Percentiles rank a stretch among this genome's conserved stretches.
phyloP scores from a whole-genome alignment of 345 rosid species.

The Aquilaria malaccensis region DNA sequence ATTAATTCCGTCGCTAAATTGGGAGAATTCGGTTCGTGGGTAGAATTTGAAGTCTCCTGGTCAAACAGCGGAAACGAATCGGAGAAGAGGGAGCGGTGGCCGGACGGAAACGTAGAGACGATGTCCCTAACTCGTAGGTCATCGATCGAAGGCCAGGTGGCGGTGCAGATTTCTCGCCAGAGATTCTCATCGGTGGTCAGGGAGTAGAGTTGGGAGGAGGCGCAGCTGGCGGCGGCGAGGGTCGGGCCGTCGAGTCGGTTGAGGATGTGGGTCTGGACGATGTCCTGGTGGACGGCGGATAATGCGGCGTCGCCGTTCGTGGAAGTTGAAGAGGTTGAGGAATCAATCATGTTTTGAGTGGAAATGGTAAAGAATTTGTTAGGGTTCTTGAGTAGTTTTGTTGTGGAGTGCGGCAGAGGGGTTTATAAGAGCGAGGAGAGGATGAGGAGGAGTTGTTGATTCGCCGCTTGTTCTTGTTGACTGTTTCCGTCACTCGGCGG shows the following conservation, averaged over 20 bases:
- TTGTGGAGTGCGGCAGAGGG: too few species aligned
- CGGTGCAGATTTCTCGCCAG: slow-evolving; percentile 40
- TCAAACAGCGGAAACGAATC: slow-evolving; percentile 43
- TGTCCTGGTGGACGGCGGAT: slow-evolving; percentile 49
- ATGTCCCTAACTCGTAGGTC: slow-evolving; percentile 27
- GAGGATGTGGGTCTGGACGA: slow-evolving; percentile 48
- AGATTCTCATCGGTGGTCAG: slow-evolving; percentile 37
- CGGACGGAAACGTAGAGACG: slow-evolving; percentile 46
- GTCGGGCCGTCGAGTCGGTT: slow-evolving; percentile 67
- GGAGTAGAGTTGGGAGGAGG: slow-evolving; percentile 37
- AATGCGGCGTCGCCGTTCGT: slow-evolving; percentile 12
- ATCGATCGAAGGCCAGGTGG: slow-evolving; percentile 55
- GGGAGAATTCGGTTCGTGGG: slow-evolving; percentile 6
- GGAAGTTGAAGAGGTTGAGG: slow-evolving; percentile 10
- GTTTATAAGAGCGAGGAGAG: too few species aligned
- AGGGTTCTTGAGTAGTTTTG: neutral
- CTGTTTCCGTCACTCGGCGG: too few species aligned
- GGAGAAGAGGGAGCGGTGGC: slow-evolving; percentile 62
- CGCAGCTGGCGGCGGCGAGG: slow-evolving; percentile 44
- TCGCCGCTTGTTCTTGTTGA: too few species aligned
- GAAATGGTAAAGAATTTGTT: neutral
- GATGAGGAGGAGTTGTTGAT: too few species aligned
- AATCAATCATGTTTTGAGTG: too few species aligned
- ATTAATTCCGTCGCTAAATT: slow-evolving; percentile 24
- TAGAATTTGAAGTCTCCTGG: slow-evolving; percentile 1